Evolutionary conservation across 768 basidiomycete species (phyloP).

Genomic region (Hypsizygus marmoreus): DNA sequence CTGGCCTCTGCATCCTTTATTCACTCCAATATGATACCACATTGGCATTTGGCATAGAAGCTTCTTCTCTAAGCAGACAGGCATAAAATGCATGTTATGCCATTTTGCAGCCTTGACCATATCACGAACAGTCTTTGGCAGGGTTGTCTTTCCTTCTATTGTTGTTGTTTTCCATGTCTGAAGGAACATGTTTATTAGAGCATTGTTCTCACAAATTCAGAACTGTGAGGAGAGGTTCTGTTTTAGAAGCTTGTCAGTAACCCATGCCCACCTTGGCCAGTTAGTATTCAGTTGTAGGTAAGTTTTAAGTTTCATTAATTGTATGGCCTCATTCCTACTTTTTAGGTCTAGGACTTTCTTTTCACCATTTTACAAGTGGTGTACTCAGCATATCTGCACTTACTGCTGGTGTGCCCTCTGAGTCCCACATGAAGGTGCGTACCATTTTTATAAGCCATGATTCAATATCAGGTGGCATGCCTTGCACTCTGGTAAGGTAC

Average conservation of each 20-base stretch:
- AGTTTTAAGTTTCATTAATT: constrained; percentile 22
- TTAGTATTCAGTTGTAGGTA: constrained; percentile 16
- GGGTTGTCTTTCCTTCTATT: constrained; percentile 8
- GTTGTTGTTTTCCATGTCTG: constrained; percentile 24
- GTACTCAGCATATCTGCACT: constrained; percentile 18
- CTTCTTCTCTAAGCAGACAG: too few relatives aligned
- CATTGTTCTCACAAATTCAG: not conserved
- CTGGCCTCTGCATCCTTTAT: constrained; percentile 13
- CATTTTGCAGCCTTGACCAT: too few relatives aligned
- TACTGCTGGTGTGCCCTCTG: constrained; percentile 17
- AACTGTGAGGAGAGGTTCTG: constrained; percentile 1
- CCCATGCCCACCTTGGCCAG: constrained; percentile 27
- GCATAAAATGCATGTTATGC: too few relatives aligned
- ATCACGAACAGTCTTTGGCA: constrained; percentile 19
- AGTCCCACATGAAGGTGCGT: constrained; percentile 28
- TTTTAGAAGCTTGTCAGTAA: constrained; percentile 25
- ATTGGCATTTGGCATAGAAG: constrained; percentile 32
- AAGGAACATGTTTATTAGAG: constrained; percentile 26
- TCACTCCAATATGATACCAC: constrained; percentile 29
- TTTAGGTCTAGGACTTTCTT: constrained; percentile 24
- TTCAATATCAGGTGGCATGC: constrained; percentile 31
- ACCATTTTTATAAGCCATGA: constrained; percentile 19
- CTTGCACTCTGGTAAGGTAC: constrained; percentile 35
- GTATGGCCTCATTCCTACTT: constrained; percentile 27
- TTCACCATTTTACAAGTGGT: constrained; percentile 23